Evolutionary conservation across 805 yeast species (phyloP), one percentile per base, ranked within the genome.

Genomic region (Wickerhamiella musiphila): DNA sequence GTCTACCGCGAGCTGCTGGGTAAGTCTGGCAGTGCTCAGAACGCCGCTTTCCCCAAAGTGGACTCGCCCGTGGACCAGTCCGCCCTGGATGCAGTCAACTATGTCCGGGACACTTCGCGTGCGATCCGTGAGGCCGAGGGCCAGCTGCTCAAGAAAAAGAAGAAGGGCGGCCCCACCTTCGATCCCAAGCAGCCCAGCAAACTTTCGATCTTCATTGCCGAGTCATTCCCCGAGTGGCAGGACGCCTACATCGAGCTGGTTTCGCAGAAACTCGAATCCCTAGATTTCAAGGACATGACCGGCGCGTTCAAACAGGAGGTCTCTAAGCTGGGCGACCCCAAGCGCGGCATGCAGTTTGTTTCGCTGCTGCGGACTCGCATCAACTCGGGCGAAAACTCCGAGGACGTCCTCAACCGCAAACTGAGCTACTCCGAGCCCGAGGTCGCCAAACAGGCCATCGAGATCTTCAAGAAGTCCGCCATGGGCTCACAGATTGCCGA

Each of bases 271-370:
- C 78, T 78, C 44, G 57, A 57, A 28, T 39, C 52, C 9, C 38
- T 46, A 23, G 46, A 43, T 18, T 44, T 53, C 30, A 38, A 52
- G 35, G 52, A 51, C 18, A 50, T 55, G 45, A 40, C 53, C 18
- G 52, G 53, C 8, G 59, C 52, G 14, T 47, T 58, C 45, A 55
- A 56, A 43, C 47, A 49, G 39, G 45, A 49, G 33, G 63, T 58
- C 18, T 48, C 54, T 31, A 49, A 55, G 38, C 42, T 56, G 9
- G 64, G 63, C 11, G 96, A 90, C 49, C 79, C 84, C 78, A 90
- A 90, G 68, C 76, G 92, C 47, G 95, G 94, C 38, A 90, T 90
- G 96, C 96, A 96, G 37, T 86, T 84, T 56, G 83, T 90, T 39
- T 74, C 86, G 42, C 61, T 70, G 45, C 63, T 90, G 55, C 84